phyloP scores from a whole-genome alignment of 352 stramenopile species.

The Pythium volutum region DNA sequence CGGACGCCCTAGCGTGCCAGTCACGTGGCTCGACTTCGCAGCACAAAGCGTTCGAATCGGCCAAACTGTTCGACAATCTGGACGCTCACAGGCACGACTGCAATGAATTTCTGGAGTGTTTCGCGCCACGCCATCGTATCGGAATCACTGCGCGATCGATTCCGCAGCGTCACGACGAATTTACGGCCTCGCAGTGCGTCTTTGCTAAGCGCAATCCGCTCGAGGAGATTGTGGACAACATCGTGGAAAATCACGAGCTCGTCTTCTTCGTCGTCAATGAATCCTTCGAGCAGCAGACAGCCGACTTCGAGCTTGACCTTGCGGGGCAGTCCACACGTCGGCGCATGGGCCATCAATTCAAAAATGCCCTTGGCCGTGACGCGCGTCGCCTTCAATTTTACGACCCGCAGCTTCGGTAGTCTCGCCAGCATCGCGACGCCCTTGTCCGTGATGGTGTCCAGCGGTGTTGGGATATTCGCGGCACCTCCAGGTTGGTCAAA shows the following conservation, averaged over 20 bases:
- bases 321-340: constrained; percentile 1
- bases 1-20: not conserved
- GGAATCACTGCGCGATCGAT: constrained; percentile 16
- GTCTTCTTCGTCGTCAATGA: constrained; percentile 22
- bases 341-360: constrained; percentile 13
- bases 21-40: not conserved
- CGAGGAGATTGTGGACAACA: constrained; percentile 13
- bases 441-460: constrained; percentile 19
- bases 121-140: constrained; percentile 17
- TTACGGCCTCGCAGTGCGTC: not conserved
- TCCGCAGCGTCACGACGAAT: constrained; percentile 14
- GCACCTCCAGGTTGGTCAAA: not conserved
- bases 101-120: not conserved
- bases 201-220: not conserved
- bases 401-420: constrained; percentile 1
- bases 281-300: constrained; percentile 19
- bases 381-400: constrained; percentile 19
- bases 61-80: constrained; percentile 8
- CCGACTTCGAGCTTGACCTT: constrained; percentile 18
- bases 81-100: constrained; percentile 1
- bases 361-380: constrained; percentile 12
- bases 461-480: constrained; percentile 18
- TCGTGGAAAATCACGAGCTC: constrained; percentile 20
- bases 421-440: constrained; percentile 8
- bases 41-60: constrained; percentile 6